These are phyloP conservation scores for Byssochlamys sp. DNA, from an alignment of 2,329 filamentous ascomycete genomes.

Conservation along the genomic window DNA sequence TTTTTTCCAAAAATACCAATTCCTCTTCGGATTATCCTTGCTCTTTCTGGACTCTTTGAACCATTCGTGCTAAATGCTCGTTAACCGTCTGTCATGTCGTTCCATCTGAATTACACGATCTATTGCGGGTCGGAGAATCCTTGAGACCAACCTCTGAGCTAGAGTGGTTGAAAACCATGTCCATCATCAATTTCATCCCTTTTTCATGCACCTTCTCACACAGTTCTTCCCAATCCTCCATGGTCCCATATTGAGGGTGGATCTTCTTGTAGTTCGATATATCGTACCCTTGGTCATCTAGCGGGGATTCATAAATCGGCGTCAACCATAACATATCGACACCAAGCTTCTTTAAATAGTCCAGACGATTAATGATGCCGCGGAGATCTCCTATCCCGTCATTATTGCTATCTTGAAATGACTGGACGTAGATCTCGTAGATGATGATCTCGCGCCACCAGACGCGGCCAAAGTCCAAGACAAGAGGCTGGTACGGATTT, in stretches of 20 bases:
- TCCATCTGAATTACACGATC: not conserved
- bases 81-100: not conserved
- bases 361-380: constrained; percentile 48
- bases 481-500: constrained; percentile 5
- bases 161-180: constrained; percentile 35
- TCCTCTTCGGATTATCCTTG: constrained; percentile 40
- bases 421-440: constrained; percentile 55
- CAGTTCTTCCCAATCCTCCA: constrained; percentile 30
- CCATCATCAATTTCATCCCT: constrained; percentile 30
- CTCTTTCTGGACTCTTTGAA: constrained; percentile 47
- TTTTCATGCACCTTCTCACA: constrained; percentile 25
- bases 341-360: constrained; percentile 45
- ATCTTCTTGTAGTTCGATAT: constrained; percentile 31
- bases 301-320: constrained; percentile 37
- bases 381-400: constrained; percentile 49
- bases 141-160: constrained; percentile 4
- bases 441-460: constrained; percentile 56
- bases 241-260: constrained; percentile 30
- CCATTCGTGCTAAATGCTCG: constrained; percentile 42
- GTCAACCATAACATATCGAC: constrained; percentile 29
- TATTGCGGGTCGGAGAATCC: too few species aligned
- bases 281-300: constrained; percentile 36
- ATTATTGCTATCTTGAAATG: constrained; percentile 50
- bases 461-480: constrained; percentile 11
- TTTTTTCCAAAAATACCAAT: constrained; percentile 50